Evolutionary conservation across 768 basidiomycete species (phyloP).

Genomic region (Rhodotorula paludigena): DNA sequence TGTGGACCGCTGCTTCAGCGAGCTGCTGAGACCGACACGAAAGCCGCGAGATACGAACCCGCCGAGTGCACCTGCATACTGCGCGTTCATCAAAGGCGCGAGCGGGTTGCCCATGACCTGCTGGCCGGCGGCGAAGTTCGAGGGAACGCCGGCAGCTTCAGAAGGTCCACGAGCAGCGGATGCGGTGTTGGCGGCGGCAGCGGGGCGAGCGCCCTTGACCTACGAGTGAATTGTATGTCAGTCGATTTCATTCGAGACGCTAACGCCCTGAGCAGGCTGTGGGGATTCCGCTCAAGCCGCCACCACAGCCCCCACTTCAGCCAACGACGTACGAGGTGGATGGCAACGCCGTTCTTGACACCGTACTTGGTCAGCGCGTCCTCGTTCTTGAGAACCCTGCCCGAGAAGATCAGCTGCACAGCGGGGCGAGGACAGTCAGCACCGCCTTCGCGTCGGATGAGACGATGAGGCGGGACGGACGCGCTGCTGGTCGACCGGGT

Average conservation of each 20-base stretch:
- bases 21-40: background rate
- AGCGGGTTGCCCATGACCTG: constrained; percentile 42
- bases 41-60: background rate
- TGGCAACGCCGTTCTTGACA: constrained; percentile 32
- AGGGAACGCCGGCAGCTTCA: constrained; percentile 47
- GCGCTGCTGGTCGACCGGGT: constrained; percentile 65
- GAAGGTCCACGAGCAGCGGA: constrained; percentile 61
- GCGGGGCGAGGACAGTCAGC: background rate
- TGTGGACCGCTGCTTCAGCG: background rate
- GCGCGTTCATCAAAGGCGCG: constrained; percentile 42
- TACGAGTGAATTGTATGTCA: background rate
- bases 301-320: background rate
- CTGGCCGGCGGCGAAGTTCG: constrained; percentile 68
- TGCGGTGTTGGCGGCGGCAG: constrained; percentile 56
- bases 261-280: background rate
- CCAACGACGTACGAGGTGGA: constrained; percentile 25
- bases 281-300: background rate
- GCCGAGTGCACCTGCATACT: constrained; percentile 51
- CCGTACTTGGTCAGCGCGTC: constrained; percentile 14
- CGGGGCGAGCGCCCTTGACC: constrained; percentile 36
- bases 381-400: constrained; percentile 52
- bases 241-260: constrained; percentile 50
- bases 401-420: constrained; percentile 72
- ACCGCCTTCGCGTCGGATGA: background rate
- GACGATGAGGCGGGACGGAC: background rate